These are phyloP conservation scores for Kwoniella newhampshirensis DNA, from an alignment of 768 basidiomycete species.

Conservation along the genomic window DNA sequence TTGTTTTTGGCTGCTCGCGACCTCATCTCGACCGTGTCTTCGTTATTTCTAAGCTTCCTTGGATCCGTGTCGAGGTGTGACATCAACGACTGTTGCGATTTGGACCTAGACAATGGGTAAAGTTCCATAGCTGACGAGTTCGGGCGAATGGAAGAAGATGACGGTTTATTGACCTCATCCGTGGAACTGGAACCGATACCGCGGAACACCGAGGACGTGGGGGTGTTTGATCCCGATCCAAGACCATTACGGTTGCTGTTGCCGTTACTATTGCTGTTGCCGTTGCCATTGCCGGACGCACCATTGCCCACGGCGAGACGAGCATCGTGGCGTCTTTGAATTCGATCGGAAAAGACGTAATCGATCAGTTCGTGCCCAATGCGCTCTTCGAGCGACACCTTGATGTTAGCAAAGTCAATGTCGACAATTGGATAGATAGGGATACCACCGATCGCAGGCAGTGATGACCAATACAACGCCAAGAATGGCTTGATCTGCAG, in stretches of 20 bases:
- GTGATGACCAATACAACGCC: conserved; percentile 72
- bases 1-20: conserved; percentile 71
- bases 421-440: conserved; percentile 81
- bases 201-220: conserved; percentile 2
- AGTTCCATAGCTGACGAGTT: neutral
- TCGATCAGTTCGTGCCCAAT: conserved; percentile 79
- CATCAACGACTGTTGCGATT: conserved; percentile 15
- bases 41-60: conserved; percentile 6
- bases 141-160: neutral
- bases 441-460: conserved; percentile 92
- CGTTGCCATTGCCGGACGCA: conserved; percentile 8
- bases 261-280: conserved; percentile 13
- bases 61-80: conserved; percentile 8
- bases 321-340: conserved; percentile 41
- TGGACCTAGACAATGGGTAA: conserved; percentile 14
- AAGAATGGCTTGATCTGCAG: conserved; percentile 63
- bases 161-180: conserved; percentile 2
- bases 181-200: neutral
- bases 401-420: conserved; percentile 78
- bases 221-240: neutral
- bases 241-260: neutral
- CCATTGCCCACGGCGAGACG: conserved; percentile 22
- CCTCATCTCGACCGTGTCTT: conserved; percentile 54
- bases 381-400: conserved; percentile 78
- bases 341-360: conserved; percentile 69